Evolutionary conservation across 345 rosid species (phyloP).

Genomic region (Lumnitzera racemosa): DNA sequence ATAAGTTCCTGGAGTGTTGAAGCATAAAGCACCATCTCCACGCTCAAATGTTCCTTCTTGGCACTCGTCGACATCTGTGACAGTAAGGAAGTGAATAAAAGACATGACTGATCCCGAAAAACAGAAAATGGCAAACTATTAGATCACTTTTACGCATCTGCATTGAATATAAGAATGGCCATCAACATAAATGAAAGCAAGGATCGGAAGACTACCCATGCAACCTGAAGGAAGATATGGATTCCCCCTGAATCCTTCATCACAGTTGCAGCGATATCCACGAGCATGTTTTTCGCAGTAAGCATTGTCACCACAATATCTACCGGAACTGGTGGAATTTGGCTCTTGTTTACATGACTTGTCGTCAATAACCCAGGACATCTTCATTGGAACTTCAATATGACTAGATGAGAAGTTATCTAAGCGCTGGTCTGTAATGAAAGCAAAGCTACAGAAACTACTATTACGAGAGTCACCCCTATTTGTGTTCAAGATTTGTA

Average conservation of each 20-base stretch:
- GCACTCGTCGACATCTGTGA: conserved; percentile 14
- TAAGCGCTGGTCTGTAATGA: conserved; percentile 4
- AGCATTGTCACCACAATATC: conserved; percentile 8
- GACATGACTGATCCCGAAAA: background rate
- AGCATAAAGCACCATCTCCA: conserved; percentile 1
- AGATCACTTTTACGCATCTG: too few relatives aligned
- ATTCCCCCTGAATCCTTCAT: conserved; percentile 7
- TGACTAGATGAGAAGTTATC: background rate
- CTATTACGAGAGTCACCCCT: background rate
- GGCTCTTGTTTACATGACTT: conserved; percentile 6
- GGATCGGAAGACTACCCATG: conserved; percentile 1
- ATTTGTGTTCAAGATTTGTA: background rate
- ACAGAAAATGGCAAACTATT: background rate
- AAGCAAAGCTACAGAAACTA: conserved; percentile 8
- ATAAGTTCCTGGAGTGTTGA: conserved; percentile 9
- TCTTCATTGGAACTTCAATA: conserved; percentile 3
- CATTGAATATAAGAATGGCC: too few relatives aligned
- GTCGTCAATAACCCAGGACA: conserved; percentile 13
- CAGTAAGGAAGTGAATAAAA: background rate
- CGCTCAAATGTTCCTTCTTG: background rate
- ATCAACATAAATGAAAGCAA: too few relatives aligned
- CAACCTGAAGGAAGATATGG: conserved; percentile 18
- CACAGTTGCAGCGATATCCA: conserved; percentile 11
- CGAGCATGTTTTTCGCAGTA: conserved; percentile 4
- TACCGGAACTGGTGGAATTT: background rate